Evolutionary conservation across 768 basidiomycete genomes (phyloP).

Genomic region (Pisolithus marmoratus): DNA sequence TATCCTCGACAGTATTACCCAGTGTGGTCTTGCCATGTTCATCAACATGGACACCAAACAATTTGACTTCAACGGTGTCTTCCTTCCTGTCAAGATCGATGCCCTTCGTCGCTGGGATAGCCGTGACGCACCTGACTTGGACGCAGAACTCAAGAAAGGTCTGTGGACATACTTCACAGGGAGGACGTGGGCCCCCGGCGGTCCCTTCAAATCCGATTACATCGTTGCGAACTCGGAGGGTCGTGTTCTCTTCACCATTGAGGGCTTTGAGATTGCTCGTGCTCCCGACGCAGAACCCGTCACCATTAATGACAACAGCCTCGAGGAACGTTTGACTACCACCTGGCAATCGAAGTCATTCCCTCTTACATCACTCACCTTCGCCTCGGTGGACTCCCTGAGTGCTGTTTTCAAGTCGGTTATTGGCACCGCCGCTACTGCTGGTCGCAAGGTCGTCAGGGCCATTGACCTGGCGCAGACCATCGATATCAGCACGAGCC

Average conservation of each 20-base stretch:
- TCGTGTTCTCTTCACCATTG: slow-evolving; percentile 27
- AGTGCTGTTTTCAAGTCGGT: slow-evolving; percentile 13
- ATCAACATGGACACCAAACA: slow-evolving; percentile 19
- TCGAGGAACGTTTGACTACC: slow-evolving; percentile 27
- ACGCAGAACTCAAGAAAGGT: slow-evolving; percentile 23
- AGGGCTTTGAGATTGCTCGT: slow-evolving; percentile 28
- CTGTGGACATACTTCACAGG: slow-evolving; percentile 26
- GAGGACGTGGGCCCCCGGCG: slow-evolving; percentile 17
- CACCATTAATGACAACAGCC: slow-evolving; percentile 17
- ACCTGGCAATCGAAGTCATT: slow-evolving; percentile 27
- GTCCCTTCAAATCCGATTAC: slow-evolving; percentile 19
- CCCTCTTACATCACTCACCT: slow-evolving; percentile 9
- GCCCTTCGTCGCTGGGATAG: slow-evolving; percentile 27
- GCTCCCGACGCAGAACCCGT: slow-evolving; percentile 26
- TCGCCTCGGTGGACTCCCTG: slow-evolving; percentile 2
- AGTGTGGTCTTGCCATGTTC: slow-evolving; percentile 26
- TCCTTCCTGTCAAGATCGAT: slow-evolving; percentile 27
- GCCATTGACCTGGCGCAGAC: slow-evolving; percentile 20
- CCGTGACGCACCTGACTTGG: slow-evolving; percentile 15
- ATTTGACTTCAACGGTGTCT: slow-evolving; percentile 27
- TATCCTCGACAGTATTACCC: slow-evolving; percentile 28
- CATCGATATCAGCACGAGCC: slow-evolving; percentile 10
- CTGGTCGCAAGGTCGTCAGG: slow-evolving; percentile 19
- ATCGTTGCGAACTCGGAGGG: slow-evolving; percentile 25
- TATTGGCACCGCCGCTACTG: slow-evolving; percentile 9